These are phyloP conservation scores for Penicillium goetzii DNA, from an alignment of 495 filamentous ascomycete species.

Conservation along the genomic window DNA sequence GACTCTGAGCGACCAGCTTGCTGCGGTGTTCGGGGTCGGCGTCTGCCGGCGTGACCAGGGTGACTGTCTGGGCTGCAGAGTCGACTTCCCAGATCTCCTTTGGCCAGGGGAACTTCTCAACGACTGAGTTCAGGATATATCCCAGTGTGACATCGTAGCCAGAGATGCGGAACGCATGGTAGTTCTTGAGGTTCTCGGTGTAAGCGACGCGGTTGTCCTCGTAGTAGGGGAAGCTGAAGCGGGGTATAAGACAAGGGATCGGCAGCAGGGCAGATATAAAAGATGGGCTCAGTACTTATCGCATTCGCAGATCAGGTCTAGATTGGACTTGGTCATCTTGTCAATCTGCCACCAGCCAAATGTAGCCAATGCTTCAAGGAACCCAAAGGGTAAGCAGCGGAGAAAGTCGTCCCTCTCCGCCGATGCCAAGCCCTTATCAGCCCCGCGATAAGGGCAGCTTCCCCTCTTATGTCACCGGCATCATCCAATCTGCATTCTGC, in stretches of 20 bases:
- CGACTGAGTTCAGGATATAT: conserved; percentile 61
- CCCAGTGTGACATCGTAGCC: conserved; percentile 60
- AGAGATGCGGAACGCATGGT: conserved; percentile 59
- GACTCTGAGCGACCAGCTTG: conserved; percentile 58
- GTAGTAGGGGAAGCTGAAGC: conserved; percentile 68
- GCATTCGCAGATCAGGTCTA: conserved; percentile 60
- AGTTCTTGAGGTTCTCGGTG: conserved; percentile 47
- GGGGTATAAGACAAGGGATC: conserved; percentile 14
- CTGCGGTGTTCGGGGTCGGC: conserved; percentile 61
- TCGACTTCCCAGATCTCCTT: conserved; percentile 57
- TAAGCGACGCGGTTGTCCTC: conserved; percentile 57
- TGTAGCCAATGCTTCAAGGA: not conserved
- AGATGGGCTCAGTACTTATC: conserved; percentile 58
- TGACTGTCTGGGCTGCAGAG: conserved; percentile 49
- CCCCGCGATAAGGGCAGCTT: conserved; percentile 29
- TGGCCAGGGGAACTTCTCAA: conserved; percentile 60
- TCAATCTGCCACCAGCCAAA: not conserved
- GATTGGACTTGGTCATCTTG: conserved; percentile 52
- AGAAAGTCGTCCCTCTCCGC: not conserved
- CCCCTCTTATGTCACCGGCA: conserved; percentile 36
- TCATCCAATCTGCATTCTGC: conserved; percentile 18
- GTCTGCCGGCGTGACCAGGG: conserved; percentile 40
- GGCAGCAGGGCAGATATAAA: conserved; percentile 14
- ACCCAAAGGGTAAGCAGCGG: not conserved
- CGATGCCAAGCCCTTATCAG: conserved; percentile 37